These are phyloP conservation scores for Pichia gijzeniarum DNA, from an alignment of 805 yeast genomes.

Conservation along the genomic window DNA sequence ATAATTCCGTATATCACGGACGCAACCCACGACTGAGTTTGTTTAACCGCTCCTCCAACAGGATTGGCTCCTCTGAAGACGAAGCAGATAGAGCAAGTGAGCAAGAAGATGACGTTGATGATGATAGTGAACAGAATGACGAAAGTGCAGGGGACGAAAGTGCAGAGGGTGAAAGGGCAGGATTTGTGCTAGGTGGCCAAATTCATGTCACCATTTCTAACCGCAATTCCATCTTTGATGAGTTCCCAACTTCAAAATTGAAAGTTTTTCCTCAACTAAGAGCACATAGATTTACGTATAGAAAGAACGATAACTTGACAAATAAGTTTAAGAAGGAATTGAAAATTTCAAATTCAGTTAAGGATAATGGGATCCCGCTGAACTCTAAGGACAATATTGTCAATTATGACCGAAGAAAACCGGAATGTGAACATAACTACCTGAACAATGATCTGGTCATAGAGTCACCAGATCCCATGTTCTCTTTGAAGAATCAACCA, in stretches of 20 bases:
- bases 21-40: too few relatives aligned
- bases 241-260: too few relatives aligned
- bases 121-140: neutral
- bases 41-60: too few relatives aligned
- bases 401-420: neutral
- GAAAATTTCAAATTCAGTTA: neutral
- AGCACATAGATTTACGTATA: neutral
- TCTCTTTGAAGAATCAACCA: conserved; percentile 6
- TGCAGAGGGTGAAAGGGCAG: too few relatives aligned
- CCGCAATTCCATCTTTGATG: too few relatives aligned
- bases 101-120: neutral
- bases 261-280: too few relatives aligned
- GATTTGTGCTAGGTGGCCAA: too few relatives aligned
- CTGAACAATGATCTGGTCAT: neutral
- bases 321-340: neutral
- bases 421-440: neutral
- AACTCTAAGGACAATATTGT: conserved; percentile 1
- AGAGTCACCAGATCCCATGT: conserved; percentile 5
- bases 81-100: neutral
- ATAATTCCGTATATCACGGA: too few relatives aligned
- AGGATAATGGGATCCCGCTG: conserved; percentile 2
- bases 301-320: neutral
- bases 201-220: too few relatives aligned
- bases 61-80: too few relatives aligned
- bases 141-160: neutral